These are phyloP conservation scores for Yamadazyma blattariae DNA, from an alignment of 1,139 yeast genomes.

Conservation along the genomic window DNA sequence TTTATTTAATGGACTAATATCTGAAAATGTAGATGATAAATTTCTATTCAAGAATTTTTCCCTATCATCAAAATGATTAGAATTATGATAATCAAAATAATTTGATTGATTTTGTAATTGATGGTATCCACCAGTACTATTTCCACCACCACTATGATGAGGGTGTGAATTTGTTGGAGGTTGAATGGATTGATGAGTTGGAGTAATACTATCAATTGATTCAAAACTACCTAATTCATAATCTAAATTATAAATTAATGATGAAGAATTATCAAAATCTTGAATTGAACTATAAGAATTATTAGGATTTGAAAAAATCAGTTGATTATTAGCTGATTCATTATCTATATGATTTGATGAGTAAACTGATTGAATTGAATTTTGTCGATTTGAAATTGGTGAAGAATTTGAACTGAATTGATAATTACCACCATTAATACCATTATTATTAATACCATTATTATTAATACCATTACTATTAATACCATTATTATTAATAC, in stretches of 20 bases:
- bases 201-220: conserved; percentile 19
- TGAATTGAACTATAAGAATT: conserved; percentile 12
- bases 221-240: conserved; percentile 28
- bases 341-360: conserved; percentile 11
- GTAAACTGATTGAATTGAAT: conserved; percentile 15
- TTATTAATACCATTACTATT: not conserved
- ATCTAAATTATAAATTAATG: conserved; percentile 24
- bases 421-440: too few species aligned
- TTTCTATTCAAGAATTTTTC: conserved; percentile 1
- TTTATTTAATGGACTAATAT: conserved; percentile 3
- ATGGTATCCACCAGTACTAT: conserved; percentile 9
- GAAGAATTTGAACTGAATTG: not conserved
- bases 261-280: conserved; percentile 12
- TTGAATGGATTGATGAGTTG: conserved; percentile 8
- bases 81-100: conserved; percentile 15
- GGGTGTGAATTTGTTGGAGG: not conserved
- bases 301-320: conserved; percentile 10
- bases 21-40: conserved; percentile 1
- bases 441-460: not conserved
- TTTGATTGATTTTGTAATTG: conserved; percentile 15
- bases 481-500: not conserved
- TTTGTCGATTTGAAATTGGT: conserved; percentile 12
- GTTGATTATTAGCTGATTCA: conserved; percentile 7
- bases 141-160: conserved; percentile 7
- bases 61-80: conserved; percentile 18